A percentile compares a stretch with the other conserved stretches of the same genome.
These are phyloP conservation scores for Picochlorum sp. DNA, from an alignment of 139 green algal species.

Conservation along the genomic window DNA sequence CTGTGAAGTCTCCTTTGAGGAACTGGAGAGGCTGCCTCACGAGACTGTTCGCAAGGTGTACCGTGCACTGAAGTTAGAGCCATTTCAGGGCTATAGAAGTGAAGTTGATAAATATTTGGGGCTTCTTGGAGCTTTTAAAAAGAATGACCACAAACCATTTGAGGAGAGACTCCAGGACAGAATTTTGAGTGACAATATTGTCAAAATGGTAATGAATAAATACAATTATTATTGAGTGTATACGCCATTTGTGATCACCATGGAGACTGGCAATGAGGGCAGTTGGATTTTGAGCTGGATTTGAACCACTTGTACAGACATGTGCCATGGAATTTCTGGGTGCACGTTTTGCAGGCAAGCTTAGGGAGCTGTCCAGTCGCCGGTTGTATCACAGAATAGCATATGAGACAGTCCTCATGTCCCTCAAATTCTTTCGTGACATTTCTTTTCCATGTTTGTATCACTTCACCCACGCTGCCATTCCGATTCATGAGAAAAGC, in stretches of 20 bases:
- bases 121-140: not conserved
- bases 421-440: constrained; percentile 70
- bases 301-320: constrained; percentile 98
- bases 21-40: constrained; percentile 41
- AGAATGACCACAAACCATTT: not conserved
- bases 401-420: constrained; percentile 95
- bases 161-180: not conserved
- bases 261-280: constrained; percentile 83
- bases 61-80: constrained; percentile 15
- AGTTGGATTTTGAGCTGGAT: constrained; percentile 69
- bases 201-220: not conserved
- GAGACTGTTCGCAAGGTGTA: constrained; percentile 38
- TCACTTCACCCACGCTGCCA: constrained; percentile 62
- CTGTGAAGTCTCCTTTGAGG: constrained; percentile 38
- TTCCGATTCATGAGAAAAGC: constrained; percentile 81
- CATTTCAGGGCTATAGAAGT: constrained; percentile 10
- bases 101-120: not conserved
- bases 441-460: constrained; percentile 78
- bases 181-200: not conserved
- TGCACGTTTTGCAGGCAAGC: constrained; percentile 68
- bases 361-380: constrained; percentile 70
- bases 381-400: constrained; percentile 83
- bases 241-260: constrained; percentile 33
- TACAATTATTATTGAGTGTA: not conserved
- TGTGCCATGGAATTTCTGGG: constrained; percentile 78